A percentile compares a stretch with the other conserved stretches of the same genome.
Evolutionary conservation across 2,329 filamentous ascomycete species (phyloP).

Genomic region (Tolypocladium tropicale): DNA sequence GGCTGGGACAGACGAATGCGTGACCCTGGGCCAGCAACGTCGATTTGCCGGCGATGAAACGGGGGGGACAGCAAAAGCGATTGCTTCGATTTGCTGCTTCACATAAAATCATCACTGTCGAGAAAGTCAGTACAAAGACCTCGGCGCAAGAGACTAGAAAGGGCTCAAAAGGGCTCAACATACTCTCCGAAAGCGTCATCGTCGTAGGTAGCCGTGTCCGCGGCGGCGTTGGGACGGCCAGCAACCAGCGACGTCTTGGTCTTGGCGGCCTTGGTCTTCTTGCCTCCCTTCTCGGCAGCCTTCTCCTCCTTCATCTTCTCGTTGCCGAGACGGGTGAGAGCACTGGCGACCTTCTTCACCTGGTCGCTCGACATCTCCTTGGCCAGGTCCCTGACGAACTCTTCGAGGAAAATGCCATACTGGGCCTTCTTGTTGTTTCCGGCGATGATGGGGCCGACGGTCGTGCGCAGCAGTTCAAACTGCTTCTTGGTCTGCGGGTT

Average conservation of each 20-base stretch:
- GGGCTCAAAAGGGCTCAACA: slow-evolving; percentile 38
- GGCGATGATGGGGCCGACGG: slow-evolving; percentile 67
- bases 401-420: slow-evolving; percentile 81
- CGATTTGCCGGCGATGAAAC: neutral
- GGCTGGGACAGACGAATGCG: neutral
- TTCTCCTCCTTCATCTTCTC: slow-evolving; percentile 99
- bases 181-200: slow-evolving; percentile 75
- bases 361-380: slow-evolving; percentile 85
- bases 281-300: slow-evolving; percentile 81
- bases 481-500: slow-evolving; percentile 80
- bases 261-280: slow-evolving; percentile 96
- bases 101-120: slow-evolving; percentile 62
- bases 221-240: slow-evolving; percentile 44
- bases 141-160: neutral
- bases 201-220: slow-evolving; percentile 71
- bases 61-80: neutral
- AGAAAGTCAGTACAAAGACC: neutral
- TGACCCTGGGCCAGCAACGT: neutral
- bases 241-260: slow-evolving; percentile 79
- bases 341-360: slow-evolving; percentile 90
- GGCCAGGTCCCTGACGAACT: slow-evolving; percentile 77
- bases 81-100: slow-evolving; percentile 24
- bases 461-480: slow-evolving; percentile 70
- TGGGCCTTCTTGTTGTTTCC: slow-evolving; percentile 78
- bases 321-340: slow-evolving; percentile 81